Evolutionary conservation across 768 basidiomycete genomes (phyloP).

Genomic region (Mycena haematopus): DNA sequence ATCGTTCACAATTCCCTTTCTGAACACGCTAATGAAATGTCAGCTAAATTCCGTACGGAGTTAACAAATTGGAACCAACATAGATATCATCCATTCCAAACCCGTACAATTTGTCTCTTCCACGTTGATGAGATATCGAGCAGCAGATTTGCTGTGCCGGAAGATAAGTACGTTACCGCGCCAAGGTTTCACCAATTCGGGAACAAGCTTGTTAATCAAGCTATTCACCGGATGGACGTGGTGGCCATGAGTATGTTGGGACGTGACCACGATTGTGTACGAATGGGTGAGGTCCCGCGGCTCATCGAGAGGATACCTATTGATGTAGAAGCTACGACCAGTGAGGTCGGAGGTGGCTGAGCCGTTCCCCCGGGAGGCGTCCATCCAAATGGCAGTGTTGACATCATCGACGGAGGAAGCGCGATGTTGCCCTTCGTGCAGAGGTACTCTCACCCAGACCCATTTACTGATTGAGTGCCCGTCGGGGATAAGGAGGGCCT

Average conservation of each 20-base stretch:
- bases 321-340: background rate
- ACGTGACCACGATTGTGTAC: background rate
- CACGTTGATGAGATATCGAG: background rate
- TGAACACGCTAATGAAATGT: background rate
- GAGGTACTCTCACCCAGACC: background rate
- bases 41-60: too few species aligned
- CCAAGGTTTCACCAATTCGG: background rate
- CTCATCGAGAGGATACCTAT: background rate
- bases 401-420: background rate
- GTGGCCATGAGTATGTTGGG: background rate
- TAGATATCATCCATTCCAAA: background rate
- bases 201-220: background rate
- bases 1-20: background rate
- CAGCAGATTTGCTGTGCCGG: background rate
- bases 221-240: constrained; percentile 2
- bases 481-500: background rate
- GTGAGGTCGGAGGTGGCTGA: background rate
- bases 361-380: background rate
- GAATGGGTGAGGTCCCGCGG: background rate
- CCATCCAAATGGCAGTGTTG: background rate
- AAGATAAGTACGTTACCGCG: constrained; percentile 5
- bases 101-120: background rate
- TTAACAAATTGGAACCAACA: background rate
- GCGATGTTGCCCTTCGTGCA: background rate
- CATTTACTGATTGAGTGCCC: background rate